Evolutionary conservation across 192 early-diverging fungal genomes (phyloP).

Genomic region (Mortierella hygrophila): DNA sequence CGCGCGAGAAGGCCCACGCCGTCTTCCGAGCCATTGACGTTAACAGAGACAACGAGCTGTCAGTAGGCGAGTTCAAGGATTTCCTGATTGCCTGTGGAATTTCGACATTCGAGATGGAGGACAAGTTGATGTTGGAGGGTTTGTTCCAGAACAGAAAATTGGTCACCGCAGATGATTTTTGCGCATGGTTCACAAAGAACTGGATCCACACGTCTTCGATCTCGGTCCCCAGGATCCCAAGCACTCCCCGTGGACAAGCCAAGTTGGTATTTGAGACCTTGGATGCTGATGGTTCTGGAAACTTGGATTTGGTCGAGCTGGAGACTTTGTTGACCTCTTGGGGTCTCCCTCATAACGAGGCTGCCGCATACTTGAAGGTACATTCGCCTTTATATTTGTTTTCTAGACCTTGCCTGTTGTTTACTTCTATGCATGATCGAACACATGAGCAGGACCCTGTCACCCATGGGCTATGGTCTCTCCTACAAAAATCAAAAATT

Average conservation of each 20-base stretch:
- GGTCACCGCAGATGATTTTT: constrained; percentile 26
- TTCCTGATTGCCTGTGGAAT: constrained; percentile 41
- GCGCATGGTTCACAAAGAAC: constrained; percentile 52
- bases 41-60: constrained; percentile 26
- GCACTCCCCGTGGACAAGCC: constrained; percentile 43
- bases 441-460: not conserved
- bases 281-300: constrained; percentile 39
- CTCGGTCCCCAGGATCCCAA: constrained; percentile 33
- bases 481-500: not conserved
- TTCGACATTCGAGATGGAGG: constrained; percentile 13
- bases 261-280: constrained; percentile 48
- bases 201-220: constrained; percentile 42
- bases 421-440: not conserved
- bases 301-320: constrained; percentile 34
- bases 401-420: not conserved
- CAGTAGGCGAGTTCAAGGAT: constrained; percentile 21
- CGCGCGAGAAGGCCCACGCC: constrained; percentile 26
- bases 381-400: not conserved
- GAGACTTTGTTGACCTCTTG: constrained; percentile 37
- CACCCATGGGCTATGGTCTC: not conserved
- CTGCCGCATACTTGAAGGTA: constrained; percentile 43
- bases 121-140: constrained; percentile 24
- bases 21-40: constrained; percentile 49
- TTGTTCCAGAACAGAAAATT: constrained; percentile 20
- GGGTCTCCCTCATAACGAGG: constrained; percentile 37